These are phyloP conservation scores for Xylaria palmicola DNA, from an alignment of 495 filamentous ascomycete genomes.

Conservation along the genomic window DNA sequence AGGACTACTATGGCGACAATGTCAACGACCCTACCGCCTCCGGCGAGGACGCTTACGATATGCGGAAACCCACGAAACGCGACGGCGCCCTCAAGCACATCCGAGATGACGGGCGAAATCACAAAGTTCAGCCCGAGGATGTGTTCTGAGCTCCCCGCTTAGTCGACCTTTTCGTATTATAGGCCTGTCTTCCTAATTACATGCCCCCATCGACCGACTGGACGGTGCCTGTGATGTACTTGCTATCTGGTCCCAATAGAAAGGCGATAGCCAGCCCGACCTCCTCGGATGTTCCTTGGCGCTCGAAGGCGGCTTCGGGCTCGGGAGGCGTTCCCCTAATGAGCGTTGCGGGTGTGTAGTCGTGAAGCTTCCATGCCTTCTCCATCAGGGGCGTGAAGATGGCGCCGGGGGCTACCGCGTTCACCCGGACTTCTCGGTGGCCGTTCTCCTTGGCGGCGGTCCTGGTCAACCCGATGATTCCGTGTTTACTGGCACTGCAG, in stretches of 20 bases:
- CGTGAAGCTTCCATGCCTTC: constrained; percentile 31
- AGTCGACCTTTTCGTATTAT: background rate
- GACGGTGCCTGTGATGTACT: constrained; percentile 51
- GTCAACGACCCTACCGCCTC: constrained; percentile 65
- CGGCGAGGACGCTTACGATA: constrained; percentile 89
- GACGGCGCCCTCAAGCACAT: constrained; percentile 78
- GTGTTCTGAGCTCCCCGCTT: constrained; percentile 61
- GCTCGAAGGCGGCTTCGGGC: constrained; percentile 37
- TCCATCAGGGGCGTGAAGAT: constrained; percentile 58
- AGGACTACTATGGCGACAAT: constrained; percentile 75
- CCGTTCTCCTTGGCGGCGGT: constrained; percentile 59
- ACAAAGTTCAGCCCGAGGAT: constrained; percentile 76
- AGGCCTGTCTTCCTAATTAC: constrained; percentile 10
- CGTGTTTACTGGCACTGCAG: constrained; percentile 50
- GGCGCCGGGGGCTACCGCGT: constrained; percentile 56
- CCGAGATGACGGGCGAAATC: constrained; percentile 77
- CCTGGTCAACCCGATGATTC: constrained; percentile 58
- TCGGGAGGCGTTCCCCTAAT: constrained; percentile 35
- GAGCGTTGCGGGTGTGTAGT: constrained; percentile 11
- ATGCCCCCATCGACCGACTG: constrained; percentile 36
- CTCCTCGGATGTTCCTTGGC: constrained; percentile 40
- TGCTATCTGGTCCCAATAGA: constrained; percentile 54
- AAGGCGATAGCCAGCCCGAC: constrained; percentile 50
- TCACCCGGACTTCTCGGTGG: constrained; percentile 53
- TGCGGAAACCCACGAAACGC: constrained; percentile 87